Conservation (phyloP, 441 rosid species). For the Aleurites moluccanus region DNA sequence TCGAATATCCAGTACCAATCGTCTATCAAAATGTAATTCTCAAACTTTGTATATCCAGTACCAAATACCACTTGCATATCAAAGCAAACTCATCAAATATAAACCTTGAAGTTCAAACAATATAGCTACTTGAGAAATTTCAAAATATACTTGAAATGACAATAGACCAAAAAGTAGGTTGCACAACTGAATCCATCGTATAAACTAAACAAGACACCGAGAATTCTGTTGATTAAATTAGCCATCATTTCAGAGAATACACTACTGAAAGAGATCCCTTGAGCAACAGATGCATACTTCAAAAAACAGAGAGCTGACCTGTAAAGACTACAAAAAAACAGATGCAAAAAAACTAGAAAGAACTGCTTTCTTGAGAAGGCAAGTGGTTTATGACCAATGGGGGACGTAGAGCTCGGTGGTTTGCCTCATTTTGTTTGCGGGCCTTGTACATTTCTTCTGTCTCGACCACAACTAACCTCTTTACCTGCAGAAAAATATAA, state of each 20-base stretch:
- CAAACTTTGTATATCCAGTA: not conserved
- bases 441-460: constrained; percentile 94
- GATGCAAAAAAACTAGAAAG: constrained; percentile 25
- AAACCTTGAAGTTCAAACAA: not conserved
- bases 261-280: not conserved
- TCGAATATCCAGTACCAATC: not conserved
- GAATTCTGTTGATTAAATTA: not conserved
- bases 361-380: constrained; percentile 39
- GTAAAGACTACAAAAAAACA: constrained; percentile 11
- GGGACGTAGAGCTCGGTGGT: constrained; percentile 58
- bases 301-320: constrained; percentile 12
- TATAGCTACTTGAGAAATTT: not conserved
- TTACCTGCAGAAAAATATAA: constrained; percentile 46
- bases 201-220: not conserved
- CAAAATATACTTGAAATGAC: not conserved
- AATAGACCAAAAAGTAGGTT: not conserved
- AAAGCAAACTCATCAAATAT: not conserved
- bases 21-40: not conserved
- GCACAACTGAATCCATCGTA: not conserved
- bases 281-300: not conserved
- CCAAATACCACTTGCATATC: not conserved
- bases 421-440: constrained; percentile 65
- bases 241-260: not conserved
- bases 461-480: constrained; percentile 81
- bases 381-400: constrained; percentile 68